These are phyloP conservation scores for Dryadomyces quercivorus DNA, from an alignment of 2,329 filamentous ascomycete species.

Conservation along the genomic window DNA sequence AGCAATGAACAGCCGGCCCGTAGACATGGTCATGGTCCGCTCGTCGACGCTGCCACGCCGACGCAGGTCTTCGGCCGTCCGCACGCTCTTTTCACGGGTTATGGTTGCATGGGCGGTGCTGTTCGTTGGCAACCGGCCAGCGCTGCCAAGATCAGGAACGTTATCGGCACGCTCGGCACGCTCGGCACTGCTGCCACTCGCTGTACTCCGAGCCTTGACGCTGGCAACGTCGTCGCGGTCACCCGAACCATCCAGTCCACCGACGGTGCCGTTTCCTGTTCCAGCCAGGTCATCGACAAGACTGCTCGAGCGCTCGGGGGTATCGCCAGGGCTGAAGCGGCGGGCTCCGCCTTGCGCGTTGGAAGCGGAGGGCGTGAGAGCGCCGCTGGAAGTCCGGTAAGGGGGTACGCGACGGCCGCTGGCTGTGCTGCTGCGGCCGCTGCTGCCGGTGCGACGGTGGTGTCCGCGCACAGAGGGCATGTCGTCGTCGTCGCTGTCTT, in stretches of 20 bases:
- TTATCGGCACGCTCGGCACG: constrained; percentile 49
- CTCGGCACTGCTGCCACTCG: constrained; percentile 46
- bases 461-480: constrained; percentile 33
- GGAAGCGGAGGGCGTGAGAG: constrained; percentile 20
- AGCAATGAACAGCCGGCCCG: constrained; percentile 68
- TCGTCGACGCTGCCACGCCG: constrained; percentile 77
- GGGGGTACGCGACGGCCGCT: constrained; percentile 36
- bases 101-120: constrained; percentile 44
- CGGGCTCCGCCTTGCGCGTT: constrained; percentile 16
- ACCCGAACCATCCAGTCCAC: constrained; percentile 17
- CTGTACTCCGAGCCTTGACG: constrained; percentile 36
- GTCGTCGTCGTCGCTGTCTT: constrained; percentile 68
- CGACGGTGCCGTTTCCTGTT: constrained; percentile 8
- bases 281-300: constrained; percentile 26
- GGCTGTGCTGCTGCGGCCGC: constrained; percentile 56
- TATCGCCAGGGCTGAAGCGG: constrained; percentile 41
- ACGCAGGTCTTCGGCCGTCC: constrained; percentile 58
- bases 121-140: constrained; percentile 42
- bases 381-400: constrained; percentile 38
- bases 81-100: constrained; percentile 52
- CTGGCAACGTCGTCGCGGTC: constrained; percentile 31
- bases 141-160: constrained; percentile 39
- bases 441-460: constrained; percentile 63
- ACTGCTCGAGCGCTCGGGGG: constrained; percentile 42
- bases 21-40: constrained; percentile 61